Percentiles rank a stretch among this genome's conserved stretches.
Evolutionary conservation across 495 filamentous ascomycete species (phyloP).

Genomic region (Podospora bellae-mahoneyi): DNA sequence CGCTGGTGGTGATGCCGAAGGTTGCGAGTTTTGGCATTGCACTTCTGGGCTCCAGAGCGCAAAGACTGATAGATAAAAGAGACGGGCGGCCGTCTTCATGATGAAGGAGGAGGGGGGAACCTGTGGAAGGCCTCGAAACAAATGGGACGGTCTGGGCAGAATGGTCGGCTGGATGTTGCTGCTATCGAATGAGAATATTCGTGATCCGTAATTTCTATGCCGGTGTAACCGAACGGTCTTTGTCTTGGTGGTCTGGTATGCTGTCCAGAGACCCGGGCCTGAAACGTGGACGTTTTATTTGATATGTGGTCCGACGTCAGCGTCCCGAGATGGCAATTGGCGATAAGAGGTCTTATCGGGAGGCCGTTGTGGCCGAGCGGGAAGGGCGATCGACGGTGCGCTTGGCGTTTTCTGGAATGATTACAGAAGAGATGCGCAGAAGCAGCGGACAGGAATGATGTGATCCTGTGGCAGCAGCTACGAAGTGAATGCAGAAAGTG

Average conservation of each 20-base stretch:
- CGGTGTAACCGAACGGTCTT: constrained; percentile 2
- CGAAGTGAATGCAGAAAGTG: not conserved
- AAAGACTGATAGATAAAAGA: constrained; percentile 76
- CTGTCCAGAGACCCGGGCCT: constrained; percentile 19
- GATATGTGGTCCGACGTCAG: constrained; percentile 14
- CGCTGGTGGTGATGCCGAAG: constrained; percentile 30
- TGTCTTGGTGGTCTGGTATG: not conserved
- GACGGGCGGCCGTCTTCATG: constrained; percentile 65
- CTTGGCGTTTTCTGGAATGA: constrained; percentile 22
- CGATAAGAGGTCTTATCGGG: constrained; percentile 16
- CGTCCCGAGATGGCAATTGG: constrained; percentile 17
- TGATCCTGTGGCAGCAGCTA: not conserved
- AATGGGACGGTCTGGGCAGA: not conserved
- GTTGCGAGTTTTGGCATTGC: constrained; percentile 32
- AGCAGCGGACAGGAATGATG: not conserved
- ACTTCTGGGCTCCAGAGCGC: constrained; percentile 59
- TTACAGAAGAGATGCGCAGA: not conserved
- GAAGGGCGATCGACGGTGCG: not conserved
- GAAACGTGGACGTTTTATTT: constrained; percentile 18
- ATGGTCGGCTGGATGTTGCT: not conserved
- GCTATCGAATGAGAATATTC: not conserved
- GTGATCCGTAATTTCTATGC: not conserved
- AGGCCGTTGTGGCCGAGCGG: not conserved
- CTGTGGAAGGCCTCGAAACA: not conserved
- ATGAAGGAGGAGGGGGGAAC: constrained; percentile 14